Conservation (phyloP, 208 protist genomes). For the Trypanosoma avium region DNA sequence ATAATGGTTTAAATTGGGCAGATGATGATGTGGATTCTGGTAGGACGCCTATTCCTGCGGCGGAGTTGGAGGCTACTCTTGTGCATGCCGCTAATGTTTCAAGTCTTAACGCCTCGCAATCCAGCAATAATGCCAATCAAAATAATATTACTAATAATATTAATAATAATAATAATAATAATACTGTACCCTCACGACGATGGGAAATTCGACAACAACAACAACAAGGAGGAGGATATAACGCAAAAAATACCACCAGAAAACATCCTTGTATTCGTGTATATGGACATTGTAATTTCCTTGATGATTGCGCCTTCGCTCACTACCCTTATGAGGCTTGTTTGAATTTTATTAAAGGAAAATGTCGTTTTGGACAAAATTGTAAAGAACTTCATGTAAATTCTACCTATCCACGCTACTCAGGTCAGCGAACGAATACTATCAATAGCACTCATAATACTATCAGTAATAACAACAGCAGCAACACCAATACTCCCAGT, state of each 20-base stretch:
- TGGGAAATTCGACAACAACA: conserved; percentile 25
- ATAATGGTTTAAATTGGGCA: conserved; percentile 24
- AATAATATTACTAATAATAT: not conserved
- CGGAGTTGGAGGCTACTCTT: conserved; percentile 30
- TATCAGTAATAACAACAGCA: conserved; percentile 8
- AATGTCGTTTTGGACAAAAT: conserved; percentile 80
- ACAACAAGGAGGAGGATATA: conserved; percentile 10
- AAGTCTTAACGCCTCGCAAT: conserved; percentile 17
- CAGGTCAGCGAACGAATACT: conserved; percentile 13
- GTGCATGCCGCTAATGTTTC: conserved; percentile 15
- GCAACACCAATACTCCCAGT: not conserved
- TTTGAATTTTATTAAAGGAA: conserved; percentile 90
- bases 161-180: conserved; percentile 4
- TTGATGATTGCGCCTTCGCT: conserved; percentile 84
- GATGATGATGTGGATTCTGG: conserved; percentile 11
- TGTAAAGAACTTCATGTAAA: conserved; percentile 91
- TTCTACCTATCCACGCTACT: conserved; percentile 42
- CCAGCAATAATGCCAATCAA: not conserved
- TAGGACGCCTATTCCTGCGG: conserved; percentile 16
- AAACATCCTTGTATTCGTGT: conserved; percentile 86
- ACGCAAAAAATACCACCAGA: conserved; percentile 12
- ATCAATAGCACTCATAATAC: conserved; percentile 9
- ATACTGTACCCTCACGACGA: conserved; percentile 6
- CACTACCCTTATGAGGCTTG: conserved; percentile 88
- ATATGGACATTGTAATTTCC: conserved; percentile 90